Conservation (phyloP, 2,329 filamentous ascomycete species). For the Colletotrichum liaoningense region DNA sequence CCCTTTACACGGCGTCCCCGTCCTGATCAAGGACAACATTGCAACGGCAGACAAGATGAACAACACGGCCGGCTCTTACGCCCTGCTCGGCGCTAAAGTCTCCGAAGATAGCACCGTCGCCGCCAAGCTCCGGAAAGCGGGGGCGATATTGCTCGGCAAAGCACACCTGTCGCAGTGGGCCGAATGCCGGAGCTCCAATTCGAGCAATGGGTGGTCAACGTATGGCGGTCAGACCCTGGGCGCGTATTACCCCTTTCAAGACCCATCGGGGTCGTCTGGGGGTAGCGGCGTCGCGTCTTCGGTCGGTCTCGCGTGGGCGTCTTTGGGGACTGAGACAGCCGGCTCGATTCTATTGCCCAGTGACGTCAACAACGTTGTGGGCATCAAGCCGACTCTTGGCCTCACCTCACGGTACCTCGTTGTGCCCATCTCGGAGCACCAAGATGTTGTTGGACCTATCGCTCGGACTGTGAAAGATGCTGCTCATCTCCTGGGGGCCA, state of each 20-base stretch:
- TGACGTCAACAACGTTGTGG: constrained; percentile 69
- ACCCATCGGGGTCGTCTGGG: constrained; percentile 70
- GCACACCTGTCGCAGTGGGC: constrained; percentile 74
- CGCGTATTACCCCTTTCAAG: constrained; percentile 71
- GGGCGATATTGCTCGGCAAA: constrained; percentile 75
- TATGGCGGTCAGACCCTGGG: constrained; percentile 71
- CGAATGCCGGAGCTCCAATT: constrained; percentile 68
- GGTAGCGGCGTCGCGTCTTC: constrained; percentile 69
- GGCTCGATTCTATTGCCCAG: constrained; percentile 72
- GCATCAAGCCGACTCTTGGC: constrained; percentile 76
- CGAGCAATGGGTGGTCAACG: constrained; percentile 72
- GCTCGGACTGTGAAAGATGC: constrained; percentile 75
- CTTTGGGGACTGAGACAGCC: constrained; percentile 63
- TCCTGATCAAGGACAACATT: constrained; percentile 76
- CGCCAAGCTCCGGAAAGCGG: constrained; percentile 68
- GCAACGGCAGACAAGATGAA: constrained; percentile 72
- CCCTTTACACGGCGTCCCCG: constrained; percentile 70
- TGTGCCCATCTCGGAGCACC: constrained; percentile 72
- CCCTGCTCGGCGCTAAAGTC: constrained; percentile 68
- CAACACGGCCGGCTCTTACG: constrained; percentile 72
- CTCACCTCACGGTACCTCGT: constrained; percentile 72
- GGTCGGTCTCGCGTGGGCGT: constrained; percentile 65
- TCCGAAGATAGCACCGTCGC: constrained; percentile 68
- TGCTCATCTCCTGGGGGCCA: constrained; percentile 69
- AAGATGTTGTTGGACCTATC: constrained; percentile 76